A percentile compares a stretch with the other conserved stretches of the same genome.
Evolutionary conservation across 352 stramenopile species (phyloP).

Genomic region (Halophytophthora polymorphica): DNA sequence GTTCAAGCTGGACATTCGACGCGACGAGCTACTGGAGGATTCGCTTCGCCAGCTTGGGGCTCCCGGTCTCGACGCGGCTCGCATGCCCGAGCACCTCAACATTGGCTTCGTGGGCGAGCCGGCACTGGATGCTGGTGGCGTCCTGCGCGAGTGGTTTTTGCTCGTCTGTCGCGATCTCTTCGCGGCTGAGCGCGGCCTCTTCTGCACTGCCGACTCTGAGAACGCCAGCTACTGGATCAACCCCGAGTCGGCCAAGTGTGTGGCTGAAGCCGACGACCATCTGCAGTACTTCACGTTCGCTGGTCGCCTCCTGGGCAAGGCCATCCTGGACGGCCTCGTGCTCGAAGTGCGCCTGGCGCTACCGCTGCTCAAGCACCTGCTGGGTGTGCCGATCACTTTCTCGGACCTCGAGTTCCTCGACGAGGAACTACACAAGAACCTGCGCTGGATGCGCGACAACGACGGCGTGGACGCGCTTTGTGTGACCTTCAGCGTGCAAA

Average conservation of each 20-base stretch:
- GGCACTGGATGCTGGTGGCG: constrained; percentile 68
- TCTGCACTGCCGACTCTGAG: constrained; percentile 69
- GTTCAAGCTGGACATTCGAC: constrained; percentile 57
- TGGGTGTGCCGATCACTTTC: constrained; percentile 83
- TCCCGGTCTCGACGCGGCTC: constrained; percentile 17
- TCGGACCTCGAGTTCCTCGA: constrained; percentile 83
- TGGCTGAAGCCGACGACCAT: constrained; percentile 37
- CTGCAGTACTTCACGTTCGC: constrained; percentile 96
- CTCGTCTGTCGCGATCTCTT: constrained; percentile 78
- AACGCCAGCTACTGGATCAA: constrained; percentile 87
- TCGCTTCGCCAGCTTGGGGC: constrained; percentile 55
- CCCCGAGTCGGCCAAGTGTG: constrained; percentile 40
- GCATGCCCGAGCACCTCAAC: constrained; percentile 65
- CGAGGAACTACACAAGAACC: constrained; percentile 73
- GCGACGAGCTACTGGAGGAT: constrained; percentile 58
- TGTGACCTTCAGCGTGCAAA: constrained; percentile 71
- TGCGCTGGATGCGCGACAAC: constrained; percentile 75
- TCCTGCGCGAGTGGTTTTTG: constrained; percentile 81
- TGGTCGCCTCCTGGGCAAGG: constrained; percentile 95
- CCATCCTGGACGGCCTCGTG: constrained; percentile 95
- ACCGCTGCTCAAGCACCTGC: constrained; percentile 79
- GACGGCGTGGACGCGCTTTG: constrained; percentile 63
- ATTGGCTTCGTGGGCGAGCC: constrained; percentile 72
- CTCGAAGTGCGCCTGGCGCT: constrained; percentile 96
- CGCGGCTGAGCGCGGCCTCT: constrained; percentile 61